Evolutionary conservation across 371 early-diverging fungal genomes (phyloP), one percentile per base, ranked within the genome.

Genomic region (Mortierella sp.): DNA sequence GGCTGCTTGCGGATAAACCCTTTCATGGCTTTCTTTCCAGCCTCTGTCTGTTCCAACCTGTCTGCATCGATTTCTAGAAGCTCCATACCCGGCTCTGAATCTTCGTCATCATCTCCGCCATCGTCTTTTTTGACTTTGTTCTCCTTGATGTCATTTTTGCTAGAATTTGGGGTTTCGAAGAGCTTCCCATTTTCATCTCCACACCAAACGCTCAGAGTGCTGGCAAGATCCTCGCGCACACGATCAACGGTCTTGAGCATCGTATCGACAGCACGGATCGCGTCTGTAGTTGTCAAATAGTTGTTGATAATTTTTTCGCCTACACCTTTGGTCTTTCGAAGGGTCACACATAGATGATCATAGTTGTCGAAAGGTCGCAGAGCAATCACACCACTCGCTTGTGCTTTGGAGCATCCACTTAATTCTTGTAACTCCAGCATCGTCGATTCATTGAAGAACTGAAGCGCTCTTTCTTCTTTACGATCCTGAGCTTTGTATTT

Each of bases 221-320:
- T 73, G 47, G 74, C 84, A 19, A 92, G 77, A 49, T 85, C 86
- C 34, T 66, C 83, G 17, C 90, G 92, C 6, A 90, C 83, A 53
- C 77, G 83, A 72, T 89, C 90, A 42, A 92, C 90, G 19, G 86
- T 73, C 51, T 82, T 83, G 63, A 96, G 93, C 53, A 96, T 88
- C 32, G 69, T 68, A 64, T 96, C 96, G 23, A 95, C 93, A 22
- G 91, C 89, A 1, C 84, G 83, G 63, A 93, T 93, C 1, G 94
- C 94, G 62, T 89, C 87, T 61, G 91, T 74, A 34, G 92, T 88
- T 4, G 91, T 89, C 61, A 87, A 75, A 68, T 91, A 94, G 35
- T 87, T 84, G 40, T 87, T 84, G 40, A 93, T 86, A 29, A 91
- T 79, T 23, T 85, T 88, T 35, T 84, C 80, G 23, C 92, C 87